Conservation (phyloP, 2,329 filamentous ascomycete species). For the Akanthomyces uredinophilus region DNA sequence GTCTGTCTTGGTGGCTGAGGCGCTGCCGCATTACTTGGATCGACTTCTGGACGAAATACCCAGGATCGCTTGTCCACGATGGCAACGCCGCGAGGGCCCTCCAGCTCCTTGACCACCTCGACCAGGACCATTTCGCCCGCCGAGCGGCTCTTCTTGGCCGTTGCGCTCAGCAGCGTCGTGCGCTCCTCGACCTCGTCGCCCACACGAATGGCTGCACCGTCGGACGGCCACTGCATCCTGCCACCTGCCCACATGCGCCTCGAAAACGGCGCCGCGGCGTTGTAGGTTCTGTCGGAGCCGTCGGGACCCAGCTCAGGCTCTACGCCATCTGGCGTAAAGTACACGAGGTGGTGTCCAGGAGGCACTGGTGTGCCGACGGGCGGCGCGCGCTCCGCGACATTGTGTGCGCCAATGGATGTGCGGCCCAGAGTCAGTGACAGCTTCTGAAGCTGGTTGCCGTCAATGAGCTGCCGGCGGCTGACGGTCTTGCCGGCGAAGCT, state of each 20-base stretch:
- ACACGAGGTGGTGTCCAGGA: conserved; percentile 57
- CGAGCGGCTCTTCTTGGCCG: conserved; percentile 48
- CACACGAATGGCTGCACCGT: conserved; percentile 35
- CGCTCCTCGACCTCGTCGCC: conserved; percentile 53
- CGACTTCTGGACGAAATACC: conserved; percentile 38
- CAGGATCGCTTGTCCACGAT: conserved; percentile 51
- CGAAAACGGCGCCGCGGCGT: conserved; percentile 54
- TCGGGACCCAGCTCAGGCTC: conserved; percentile 53
- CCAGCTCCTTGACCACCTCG: conserved; percentile 56
- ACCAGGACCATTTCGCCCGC: conserved; percentile 61
- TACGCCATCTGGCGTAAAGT: conserved; percentile 54
- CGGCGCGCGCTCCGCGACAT: conserved; percentile 34
- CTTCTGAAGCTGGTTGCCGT: conserved; percentile 59
- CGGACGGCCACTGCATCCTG: conserved; percentile 44
- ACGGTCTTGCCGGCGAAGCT: conserved; percentile 25
- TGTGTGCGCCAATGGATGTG: conserved; percentile 33
- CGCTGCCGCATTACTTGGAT: conserved; percentile 17
- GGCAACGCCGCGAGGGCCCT: conserved; percentile 44
- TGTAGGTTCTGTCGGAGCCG: conserved; percentile 57
- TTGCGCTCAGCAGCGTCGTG: conserved; percentile 49
- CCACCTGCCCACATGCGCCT: conserved; percentile 66
- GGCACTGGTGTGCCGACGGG: conserved; percentile 45
- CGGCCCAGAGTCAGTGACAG: conserved; percentile 54
- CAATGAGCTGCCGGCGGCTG: conserved; percentile 44
- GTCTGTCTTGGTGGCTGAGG: conserved; percentile 1